These are phyloP conservation scores for Boletellus sp. DNA, from an alignment of 768 basidiomycete genomes.

Conservation along the genomic window DNA sequence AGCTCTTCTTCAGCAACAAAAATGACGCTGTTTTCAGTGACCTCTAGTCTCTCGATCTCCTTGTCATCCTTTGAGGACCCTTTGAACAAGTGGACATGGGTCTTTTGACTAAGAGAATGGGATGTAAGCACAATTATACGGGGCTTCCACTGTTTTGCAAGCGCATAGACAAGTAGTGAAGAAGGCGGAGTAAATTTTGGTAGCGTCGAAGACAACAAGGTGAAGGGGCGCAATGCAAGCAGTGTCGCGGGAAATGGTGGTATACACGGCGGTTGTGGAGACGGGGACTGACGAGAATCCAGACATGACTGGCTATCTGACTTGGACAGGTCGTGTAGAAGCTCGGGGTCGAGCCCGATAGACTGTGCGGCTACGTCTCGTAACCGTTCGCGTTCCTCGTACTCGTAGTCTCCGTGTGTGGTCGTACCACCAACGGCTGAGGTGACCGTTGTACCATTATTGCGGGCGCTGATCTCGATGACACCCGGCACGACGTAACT, in stretches of 20 bases:
- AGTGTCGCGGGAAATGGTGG: slow-evolving; percentile 65
- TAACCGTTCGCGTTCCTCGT: slow-evolving; percentile 71
- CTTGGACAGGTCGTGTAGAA: slow-evolving; percentile 38
- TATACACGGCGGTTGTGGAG: slow-evolving; percentile 5
- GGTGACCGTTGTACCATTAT: slow-evolving; percentile 16
- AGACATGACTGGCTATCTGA: slow-evolving; percentile 11
- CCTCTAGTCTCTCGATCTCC: slow-evolving; percentile 72
- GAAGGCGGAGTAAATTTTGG: slow-evolving; percentile 68
- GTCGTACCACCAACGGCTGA: slow-evolving; percentile 22
- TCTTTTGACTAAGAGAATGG: slow-evolving; percentile 32
- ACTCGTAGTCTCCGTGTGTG: slow-evolving; percentile 47
- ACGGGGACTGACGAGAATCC: slow-evolving; percentile 15
- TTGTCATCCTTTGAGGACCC: slow-evolving; percentile 51
- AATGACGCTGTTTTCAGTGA: slow-evolving; percentile 72
- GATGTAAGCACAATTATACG: slow-evolving; percentile 60
- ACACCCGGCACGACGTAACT: slow-evolving; percentile 58
- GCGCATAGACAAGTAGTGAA: slow-evolving; percentile 66
- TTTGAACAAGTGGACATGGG: slow-evolving; percentile 75
- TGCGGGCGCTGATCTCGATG: slow-evolving; percentile 63
- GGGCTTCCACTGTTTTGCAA: slow-evolving; percentile 69
- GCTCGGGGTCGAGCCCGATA: slow-evolving; percentile 60
- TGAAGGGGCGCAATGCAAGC: slow-evolving; percentile 48
- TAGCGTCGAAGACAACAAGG: slow-evolving; percentile 49
- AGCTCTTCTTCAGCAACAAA: slow-evolving; percentile 62
- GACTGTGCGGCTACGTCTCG: slow-evolving; percentile 73